These are phyloP conservation scores for Rubus idaeus DNA, from an alignment of 306 rosid genomes.

Conservation along the genomic window DNA sequence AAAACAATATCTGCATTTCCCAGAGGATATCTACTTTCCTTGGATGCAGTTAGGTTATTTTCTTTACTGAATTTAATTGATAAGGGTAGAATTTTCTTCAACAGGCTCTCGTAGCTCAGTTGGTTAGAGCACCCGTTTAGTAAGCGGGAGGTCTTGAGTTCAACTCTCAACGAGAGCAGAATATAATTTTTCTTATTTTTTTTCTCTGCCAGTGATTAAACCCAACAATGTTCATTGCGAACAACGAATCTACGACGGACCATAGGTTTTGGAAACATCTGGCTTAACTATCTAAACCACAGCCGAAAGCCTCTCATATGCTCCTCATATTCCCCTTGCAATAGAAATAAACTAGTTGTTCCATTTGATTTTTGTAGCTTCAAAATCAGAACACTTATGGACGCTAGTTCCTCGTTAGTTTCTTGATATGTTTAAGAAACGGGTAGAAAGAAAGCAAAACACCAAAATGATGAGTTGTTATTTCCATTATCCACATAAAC, in stretches of 20 bases:
- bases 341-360: neutral
- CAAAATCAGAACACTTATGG: neutral
- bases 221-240: too few relatives aligned
- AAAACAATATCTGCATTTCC: too few relatives aligned
- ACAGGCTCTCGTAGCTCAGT: slow-evolving; percentile 21
- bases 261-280: too few relatives aligned
- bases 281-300: too few relatives aligned
- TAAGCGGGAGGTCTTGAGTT: slow-evolving; percentile 30
- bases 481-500: slow-evolving; percentile 46
- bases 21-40: too few relatives aligned
- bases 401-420: neutral
- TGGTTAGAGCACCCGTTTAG: slow-evolving; percentile 27
- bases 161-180: slow-evolving; percentile 7
- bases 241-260: too few relatives aligned
- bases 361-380: neutral
- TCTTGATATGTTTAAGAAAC: neutral
- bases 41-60: too few relatives aligned
- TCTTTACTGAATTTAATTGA: too few relatives aligned
- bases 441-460: slow-evolving; percentile 6
- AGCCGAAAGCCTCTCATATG: too few relatives aligned
- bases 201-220: neutral
- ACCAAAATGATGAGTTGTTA: slow-evolving; percentile 28
- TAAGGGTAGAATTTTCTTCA: neutral
- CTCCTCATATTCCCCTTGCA: neutral
- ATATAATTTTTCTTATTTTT: too few relatives aligned